Percentiles rank a stretch among this genome's conserved stretches.
These are phyloP conservation scores for Aureobasidium sp. DNA, from an alignment of 2,329 filamentous ascomycete genomes.

Conservation along the genomic window DNA sequence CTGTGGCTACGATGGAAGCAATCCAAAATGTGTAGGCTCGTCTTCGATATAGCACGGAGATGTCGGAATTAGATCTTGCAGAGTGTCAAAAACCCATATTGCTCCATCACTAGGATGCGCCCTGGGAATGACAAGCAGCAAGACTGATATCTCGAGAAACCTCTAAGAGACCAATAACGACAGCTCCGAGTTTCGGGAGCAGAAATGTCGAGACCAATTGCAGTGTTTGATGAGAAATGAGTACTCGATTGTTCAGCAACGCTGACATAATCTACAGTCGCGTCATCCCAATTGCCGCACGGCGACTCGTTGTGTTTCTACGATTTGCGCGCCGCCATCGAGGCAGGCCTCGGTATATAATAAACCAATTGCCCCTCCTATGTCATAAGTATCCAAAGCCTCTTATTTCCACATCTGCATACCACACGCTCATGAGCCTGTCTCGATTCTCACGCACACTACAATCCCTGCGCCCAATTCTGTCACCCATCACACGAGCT, in stretches of 20 bases:
- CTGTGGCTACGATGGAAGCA: background rate
- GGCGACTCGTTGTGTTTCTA: background rate
- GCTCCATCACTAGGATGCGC: too few species aligned
- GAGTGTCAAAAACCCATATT: background rate
- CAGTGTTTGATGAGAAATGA: background rate
- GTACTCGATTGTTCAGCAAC: slow-evolving; percentile 6
- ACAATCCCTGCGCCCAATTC: background rate
- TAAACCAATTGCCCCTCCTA: background rate
- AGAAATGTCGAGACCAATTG: background rate
- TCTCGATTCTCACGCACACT: slow-evolving; percentile 1
- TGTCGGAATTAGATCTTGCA: background rate
- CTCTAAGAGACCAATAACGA: background rate
- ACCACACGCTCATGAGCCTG: background rate
- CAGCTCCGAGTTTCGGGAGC: background rate
- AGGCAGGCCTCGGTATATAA: background rate
- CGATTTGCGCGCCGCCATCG: background rate
- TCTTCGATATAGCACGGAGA: background rate
- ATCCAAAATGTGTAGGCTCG: background rate
- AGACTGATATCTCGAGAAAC: background rate
- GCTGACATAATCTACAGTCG: slow-evolving; percentile 12
- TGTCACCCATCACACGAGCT: background rate
- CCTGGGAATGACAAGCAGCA: background rate
- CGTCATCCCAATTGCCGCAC: background rate
- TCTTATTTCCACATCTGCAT: background rate
- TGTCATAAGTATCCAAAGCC: background rate